Conservation (phyloP, 2,329 filamentous ascomycete species). For the Pleoardoris graminearum region DNA sequence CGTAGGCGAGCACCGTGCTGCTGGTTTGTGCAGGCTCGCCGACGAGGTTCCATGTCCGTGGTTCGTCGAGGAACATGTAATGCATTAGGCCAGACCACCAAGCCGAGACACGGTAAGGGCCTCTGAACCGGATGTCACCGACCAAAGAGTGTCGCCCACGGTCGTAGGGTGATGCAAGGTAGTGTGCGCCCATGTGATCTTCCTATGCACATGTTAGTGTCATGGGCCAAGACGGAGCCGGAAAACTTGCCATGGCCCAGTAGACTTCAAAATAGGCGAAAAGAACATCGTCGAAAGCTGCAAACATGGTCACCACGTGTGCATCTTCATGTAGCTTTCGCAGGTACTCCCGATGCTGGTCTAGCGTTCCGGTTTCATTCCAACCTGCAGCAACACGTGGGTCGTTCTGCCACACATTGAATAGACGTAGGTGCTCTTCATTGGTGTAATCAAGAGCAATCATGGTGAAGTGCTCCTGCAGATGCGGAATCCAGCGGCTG, state of each 20-base stretch:
- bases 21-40: slow-evolving; percentile 76
- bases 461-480: slow-evolving; percentile 77
- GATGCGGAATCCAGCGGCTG: slow-evolving; percentile 76
- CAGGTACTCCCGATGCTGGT: slow-evolving; percentile 74
- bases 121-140: slow-evolving; percentile 59
- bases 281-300: slow-evolving; percentile 68
- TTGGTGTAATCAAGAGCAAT: slow-evolving; percentile 70
- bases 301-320: slow-evolving; percentile 71
- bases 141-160: slow-evolving; percentile 64
- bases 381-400: slow-evolving; percentile 78
- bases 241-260: slow-evolving; percentile 65
- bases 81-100: slow-evolving; percentile 63
- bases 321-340: slow-evolving; percentile 69
- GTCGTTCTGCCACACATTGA: slow-evolving; percentile 83
- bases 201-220: slow-evolving; percentile 49
- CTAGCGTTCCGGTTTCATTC: slow-evolving; percentile 76
- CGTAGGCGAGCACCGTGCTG: slow-evolving; percentile 71
- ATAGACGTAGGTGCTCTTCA: slow-evolving; percentile 66
- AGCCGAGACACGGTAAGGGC: slow-evolving; percentile 59
- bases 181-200: slow-evolving; percentile 63
- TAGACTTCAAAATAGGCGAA: slow-evolving; percentile 84
- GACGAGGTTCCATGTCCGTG: slow-evolving; percentile 58
- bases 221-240: background rate
- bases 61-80: slow-evolving; percentile 63
- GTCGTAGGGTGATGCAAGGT: slow-evolving; percentile 59